A percentile compares a stretch with the other conserved stretches of the same genome.
Evolutionary conservation across 345 rosid genomes (phyloP).

Genomic region (Cardamine resedifolia): DNA sequence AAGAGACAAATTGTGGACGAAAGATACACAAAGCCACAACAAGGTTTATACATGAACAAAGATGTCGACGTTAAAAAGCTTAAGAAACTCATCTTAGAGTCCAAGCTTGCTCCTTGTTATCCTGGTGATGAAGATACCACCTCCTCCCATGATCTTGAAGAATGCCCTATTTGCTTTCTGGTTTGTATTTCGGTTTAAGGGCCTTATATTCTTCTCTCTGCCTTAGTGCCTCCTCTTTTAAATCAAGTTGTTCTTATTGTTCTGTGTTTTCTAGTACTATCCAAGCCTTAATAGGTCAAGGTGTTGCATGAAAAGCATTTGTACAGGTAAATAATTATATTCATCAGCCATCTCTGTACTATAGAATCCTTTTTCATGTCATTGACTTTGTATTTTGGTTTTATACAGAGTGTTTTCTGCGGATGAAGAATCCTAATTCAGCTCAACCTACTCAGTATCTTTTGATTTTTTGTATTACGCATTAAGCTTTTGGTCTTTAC

Average conservation of each 20-base stretch:
- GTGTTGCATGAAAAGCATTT: slow-evolving; percentile 88
- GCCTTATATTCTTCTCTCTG: background rate
- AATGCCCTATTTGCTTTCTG: slow-evolving; percentile 93
- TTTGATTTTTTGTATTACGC: slow-evolving; percentile 11
- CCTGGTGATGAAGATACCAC: slow-evolving; percentile 87
- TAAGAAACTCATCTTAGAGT: slow-evolving; percentile 84
- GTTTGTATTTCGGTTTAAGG: slow-evolving; percentile 44
- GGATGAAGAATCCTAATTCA: slow-evolving; percentile 84
- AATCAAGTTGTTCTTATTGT: background rate
- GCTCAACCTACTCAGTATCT: slow-evolving; percentile 92
- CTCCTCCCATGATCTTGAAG: slow-evolving; percentile 63
- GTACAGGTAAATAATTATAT: slow-evolving; percentile 60
- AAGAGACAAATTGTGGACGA: slow-evolving; percentile 81
- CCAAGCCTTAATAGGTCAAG: slow-evolving; percentile 92
- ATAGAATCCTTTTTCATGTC: background rate
- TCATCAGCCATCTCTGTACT: background rate
- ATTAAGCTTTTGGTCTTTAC: slow-evolving; percentile 1
- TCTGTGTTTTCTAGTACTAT: slow-evolving; percentile 54
- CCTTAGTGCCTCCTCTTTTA: background rate
- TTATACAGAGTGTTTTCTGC: slow-evolving; percentile 78
- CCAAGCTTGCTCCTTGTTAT: slow-evolving; percentile 95
- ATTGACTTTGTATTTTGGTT: slow-evolving; percentile 22
- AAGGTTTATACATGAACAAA: slow-evolving; percentile 67
- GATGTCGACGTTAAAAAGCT: slow-evolving; percentile 91
- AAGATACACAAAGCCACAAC: slow-evolving; percentile 68